phyloP scores from a whole-genome alignment of 2,329 filamentous ascomycete genomes.

The Colletotrichum tofieldiae region DNA sequence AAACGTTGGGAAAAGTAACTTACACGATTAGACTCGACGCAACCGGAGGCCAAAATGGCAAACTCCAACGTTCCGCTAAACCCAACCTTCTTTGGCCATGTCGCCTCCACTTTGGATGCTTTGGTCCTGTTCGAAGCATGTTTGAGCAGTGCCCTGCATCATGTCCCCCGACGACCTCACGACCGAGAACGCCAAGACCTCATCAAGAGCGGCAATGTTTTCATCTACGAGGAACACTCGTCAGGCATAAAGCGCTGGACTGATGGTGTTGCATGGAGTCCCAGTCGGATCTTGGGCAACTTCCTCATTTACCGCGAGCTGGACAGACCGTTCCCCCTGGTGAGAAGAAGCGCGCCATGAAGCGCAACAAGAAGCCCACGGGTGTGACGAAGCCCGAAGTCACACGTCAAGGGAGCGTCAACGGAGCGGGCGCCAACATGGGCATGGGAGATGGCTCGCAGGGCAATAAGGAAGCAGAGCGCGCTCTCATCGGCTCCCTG shows the following conservation, averaged over 20 bases:
- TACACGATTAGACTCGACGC: conserved; percentile 39
- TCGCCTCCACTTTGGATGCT: conserved; percentile 81
- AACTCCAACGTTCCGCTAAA: conserved; percentile 63
- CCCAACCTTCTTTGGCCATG: conserved; percentile 78
- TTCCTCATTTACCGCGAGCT: conserved; percentile 90
- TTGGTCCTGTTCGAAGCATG: conserved; percentile 86
- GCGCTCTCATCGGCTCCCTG: conserved; percentile 69
- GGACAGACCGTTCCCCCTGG: conserved; percentile 82
- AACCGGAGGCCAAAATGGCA: conserved; percentile 38
- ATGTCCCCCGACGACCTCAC: conserved; percentile 87
- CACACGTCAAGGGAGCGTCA: conserved; percentile 45
- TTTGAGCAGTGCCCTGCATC: conserved; percentile 77
- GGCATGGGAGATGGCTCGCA: conserved; percentile 32
- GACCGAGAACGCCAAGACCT: conserved; percentile 84
- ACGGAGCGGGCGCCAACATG: conserved; percentile 17
- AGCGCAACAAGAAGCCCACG: conserved; percentile 69
- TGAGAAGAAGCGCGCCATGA: conserved; percentile 88
- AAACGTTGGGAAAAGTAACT: conserved; percentile 35
- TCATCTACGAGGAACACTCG: conserved; percentile 92
- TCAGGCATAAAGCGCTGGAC: conserved; percentile 97
- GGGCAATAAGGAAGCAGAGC: conserved; percentile 38
- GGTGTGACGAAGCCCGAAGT: conserved; percentile 54
- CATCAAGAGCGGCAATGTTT: conserved; percentile 87
- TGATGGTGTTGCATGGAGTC: conserved; percentile 92
- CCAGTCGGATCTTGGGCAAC: conserved; percentile 87